Conservation (phyloP, 192 early-diverging fungal species). For the Coemansia sp. region DNA sequence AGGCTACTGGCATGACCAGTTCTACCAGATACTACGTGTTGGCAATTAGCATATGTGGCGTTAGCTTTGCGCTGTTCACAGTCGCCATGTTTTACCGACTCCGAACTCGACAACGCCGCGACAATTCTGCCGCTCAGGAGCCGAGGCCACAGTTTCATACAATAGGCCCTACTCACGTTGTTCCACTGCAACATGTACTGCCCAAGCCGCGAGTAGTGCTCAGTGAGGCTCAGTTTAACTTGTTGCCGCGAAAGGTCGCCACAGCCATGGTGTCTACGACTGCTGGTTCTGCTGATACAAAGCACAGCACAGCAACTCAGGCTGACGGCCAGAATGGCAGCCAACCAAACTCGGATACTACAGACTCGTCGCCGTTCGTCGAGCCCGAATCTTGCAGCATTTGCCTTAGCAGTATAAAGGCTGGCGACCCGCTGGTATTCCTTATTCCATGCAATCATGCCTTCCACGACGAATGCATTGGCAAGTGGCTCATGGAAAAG, state of each 20-base stretch:
- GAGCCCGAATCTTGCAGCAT: slow-evolving; percentile 40
- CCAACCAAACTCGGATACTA: background rate
- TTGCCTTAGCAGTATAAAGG: slow-evolving; percentile 25
- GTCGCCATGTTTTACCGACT: slow-evolving; percentile 24
- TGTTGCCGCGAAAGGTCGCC: slow-evolving; percentile 30
- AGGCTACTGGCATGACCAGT: background rate
- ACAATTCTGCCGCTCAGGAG: background rate
- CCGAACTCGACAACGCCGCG: slow-evolving; percentile 12
- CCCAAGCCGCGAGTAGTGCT: slow-evolving; percentile 24
- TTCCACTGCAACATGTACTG: background rate
- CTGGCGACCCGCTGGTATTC: slow-evolving; percentile 25
- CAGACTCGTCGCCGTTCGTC: background rate
- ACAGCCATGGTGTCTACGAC: slow-evolving; percentile 5
- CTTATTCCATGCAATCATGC: slow-evolving; percentile 40
- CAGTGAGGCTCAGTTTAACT: slow-evolving; percentile 36
- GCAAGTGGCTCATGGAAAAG: slow-evolving; percentile 42
- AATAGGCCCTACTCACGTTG: background rate
- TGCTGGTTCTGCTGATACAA: background rate
- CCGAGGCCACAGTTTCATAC: background rate
- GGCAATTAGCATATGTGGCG: slow-evolving; percentile 27
- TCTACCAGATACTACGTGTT: slow-evolving; percentile 28
- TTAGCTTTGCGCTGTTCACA: slow-evolving; percentile 21
- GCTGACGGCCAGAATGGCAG: background rate
- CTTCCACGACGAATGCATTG: slow-evolving; percentile 40
- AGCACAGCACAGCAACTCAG: background rate